A percentile compares a stretch with the other conserved stretches of the same genome.
Evolutionary conservation across 179 eudicot genomes (phyloP).

Genomic region (Camellia oleifera): DNA sequence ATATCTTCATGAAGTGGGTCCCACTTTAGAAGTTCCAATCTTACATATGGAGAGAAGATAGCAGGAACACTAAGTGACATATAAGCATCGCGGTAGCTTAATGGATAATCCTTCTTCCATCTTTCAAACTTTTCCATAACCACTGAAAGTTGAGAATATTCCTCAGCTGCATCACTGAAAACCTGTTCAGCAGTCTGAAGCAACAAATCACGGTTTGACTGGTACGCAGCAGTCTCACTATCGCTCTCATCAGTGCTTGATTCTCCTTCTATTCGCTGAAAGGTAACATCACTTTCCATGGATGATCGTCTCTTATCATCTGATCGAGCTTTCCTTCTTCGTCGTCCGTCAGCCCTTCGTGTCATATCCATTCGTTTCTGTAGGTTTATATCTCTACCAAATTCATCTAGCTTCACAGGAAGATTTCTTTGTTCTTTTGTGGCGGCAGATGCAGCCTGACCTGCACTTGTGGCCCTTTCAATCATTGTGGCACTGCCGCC

Average conservation of each 20-base stretch:
- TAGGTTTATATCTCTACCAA: slow-evolving; percentile 75
- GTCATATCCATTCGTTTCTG: slow-evolving; percentile 72
- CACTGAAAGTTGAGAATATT: slow-evolving; percentile 69
- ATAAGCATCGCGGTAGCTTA: slow-evolving; percentile 81
- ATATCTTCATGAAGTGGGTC: slow-evolving; percentile 85
- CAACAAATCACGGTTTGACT: slow-evolving; percentile 63
- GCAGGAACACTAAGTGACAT: slow-evolving; percentile 81
- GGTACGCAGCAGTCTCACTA: slow-evolving; percentile 63
- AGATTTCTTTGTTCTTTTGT: slow-evolving; percentile 47
- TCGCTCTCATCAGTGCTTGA: slow-evolving; percentile 98
- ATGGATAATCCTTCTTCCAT: slow-evolving; percentile 78
- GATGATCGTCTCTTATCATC: slow-evolving; percentile 59
- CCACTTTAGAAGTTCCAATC: slow-evolving; percentile 97
- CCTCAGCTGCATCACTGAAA: slow-evolving; percentile 84
- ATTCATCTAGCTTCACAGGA: slow-evolving; percentile 76
- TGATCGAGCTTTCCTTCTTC: slow-evolving; percentile 53
- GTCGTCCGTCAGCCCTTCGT: slow-evolving; percentile 76
- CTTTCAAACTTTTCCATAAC: slow-evolving; percentile 74
- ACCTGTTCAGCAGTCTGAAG: slow-evolving; percentile 79
- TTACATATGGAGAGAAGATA: slow-evolving; percentile 93
- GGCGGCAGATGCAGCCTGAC: slow-evolving; percentile 63
- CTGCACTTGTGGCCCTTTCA: slow-evolving; percentile 70
- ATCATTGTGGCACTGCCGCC: slow-evolving; percentile 39
- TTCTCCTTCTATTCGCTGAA: slow-evolving; percentile 82
- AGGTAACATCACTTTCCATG: slow-evolving; percentile 39